Conservation (phyloP, 2,329 filamentous ascomycete genomes). For the Sporothrix luriei region DNA sequence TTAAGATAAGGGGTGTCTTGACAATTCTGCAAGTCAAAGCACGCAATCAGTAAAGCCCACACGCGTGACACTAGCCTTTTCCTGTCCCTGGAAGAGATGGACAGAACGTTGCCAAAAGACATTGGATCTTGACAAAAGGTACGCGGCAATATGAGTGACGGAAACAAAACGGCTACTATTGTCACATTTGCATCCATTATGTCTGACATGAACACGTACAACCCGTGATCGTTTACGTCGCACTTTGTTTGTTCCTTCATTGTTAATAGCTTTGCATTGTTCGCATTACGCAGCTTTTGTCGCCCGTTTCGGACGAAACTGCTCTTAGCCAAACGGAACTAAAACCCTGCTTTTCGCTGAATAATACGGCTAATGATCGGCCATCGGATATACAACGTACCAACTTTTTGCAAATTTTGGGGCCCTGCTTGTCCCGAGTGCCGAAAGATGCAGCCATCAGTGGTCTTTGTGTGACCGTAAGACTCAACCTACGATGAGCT, state of each 20-base stretch:
- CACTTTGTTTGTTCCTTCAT: not conserved
- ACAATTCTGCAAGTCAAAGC: not conserved
- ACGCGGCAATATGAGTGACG: not conserved
- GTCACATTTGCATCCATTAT: not conserved
- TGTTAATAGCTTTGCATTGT: not conserved
- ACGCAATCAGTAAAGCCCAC: slow-evolving; percentile 5
- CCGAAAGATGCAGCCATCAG: too few species aligned
- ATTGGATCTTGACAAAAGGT: too few species aligned
- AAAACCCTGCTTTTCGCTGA: not conserved
- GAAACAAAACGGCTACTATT: not conserved
- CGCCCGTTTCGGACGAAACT: slow-evolving; percentile 14
- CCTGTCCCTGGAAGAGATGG: too few species aligned
- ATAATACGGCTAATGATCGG: not conserved
- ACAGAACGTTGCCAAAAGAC: too few species aligned
- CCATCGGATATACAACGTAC: slow-evolving; percentile 10
- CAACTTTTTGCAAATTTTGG: too few species aligned
- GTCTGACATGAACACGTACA: too few species aligned
- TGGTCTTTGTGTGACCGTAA: not conserved
- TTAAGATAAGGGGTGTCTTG: too few species aligned
- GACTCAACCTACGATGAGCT: not conserved
- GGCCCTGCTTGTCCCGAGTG: too few species aligned
- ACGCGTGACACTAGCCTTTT: not conserved
- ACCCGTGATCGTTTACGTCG: not conserved
- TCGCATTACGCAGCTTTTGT: not conserved
- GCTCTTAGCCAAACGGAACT: not conserved